Percentiles rank a stretch among this genome's conserved stretches.
phyloP scores from a whole-genome alignment of 2,329 filamentous ascomycete species.

The Hypoxylon sp. region DNA sequence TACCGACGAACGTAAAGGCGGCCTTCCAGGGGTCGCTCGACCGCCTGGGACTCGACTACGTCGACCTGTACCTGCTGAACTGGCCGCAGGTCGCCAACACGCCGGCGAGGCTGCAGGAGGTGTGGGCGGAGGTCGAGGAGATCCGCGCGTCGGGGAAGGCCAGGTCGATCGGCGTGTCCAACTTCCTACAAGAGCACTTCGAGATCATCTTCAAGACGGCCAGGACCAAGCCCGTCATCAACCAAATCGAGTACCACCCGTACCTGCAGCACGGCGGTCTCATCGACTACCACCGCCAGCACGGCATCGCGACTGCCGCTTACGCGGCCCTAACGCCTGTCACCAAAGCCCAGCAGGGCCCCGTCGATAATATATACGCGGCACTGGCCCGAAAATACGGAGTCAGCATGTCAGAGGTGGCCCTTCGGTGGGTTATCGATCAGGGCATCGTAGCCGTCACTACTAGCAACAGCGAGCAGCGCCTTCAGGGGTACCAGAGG shows the following conservation, averaged over 20 bases:
- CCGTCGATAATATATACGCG: slow-evolving; percentile 64
- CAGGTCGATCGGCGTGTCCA: slow-evolving; percentile 80
- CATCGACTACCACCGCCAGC: slow-evolving; percentile 66
- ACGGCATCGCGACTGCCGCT: slow-evolving; percentile 67
- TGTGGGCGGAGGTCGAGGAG: slow-evolving; percentile 71
- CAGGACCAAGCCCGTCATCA: slow-evolving; percentile 73
- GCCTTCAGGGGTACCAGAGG: slow-evolving; percentile 67
- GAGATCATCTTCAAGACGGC: slow-evolving; percentile 69
- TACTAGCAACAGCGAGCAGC: slow-evolving; percentile 68
- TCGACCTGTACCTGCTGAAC: slow-evolving; percentile 78
- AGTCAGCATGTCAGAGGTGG: slow-evolving; percentile 66
- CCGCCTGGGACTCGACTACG: slow-evolving; percentile 75
- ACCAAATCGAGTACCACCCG: slow-evolving; percentile 86
- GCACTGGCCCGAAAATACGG: slow-evolving; percentile 68
- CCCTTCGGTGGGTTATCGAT: slow-evolving; percentile 70
- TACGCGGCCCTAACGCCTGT: slow-evolving; percentile 66
- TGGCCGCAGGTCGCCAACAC: slow-evolving; percentile 64
- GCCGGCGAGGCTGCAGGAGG: slow-evolving; percentile 65
- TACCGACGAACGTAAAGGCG: slow-evolving; percentile 57
- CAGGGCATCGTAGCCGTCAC: slow-evolving; percentile 69
- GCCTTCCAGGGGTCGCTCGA: slow-evolving; percentile 70
- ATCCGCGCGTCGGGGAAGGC: slow-evolving; percentile 75
- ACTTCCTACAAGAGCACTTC: slow-evolving; percentile 71
- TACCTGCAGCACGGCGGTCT: slow-evolving; percentile 75
- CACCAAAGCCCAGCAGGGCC: slow-evolving; percentile 61